These are phyloP conservation scores for Lasiosphaeris hirsuta DNA, from an alignment of 495 filamentous ascomycete genomes.

Conservation along the genomic window DNA sequence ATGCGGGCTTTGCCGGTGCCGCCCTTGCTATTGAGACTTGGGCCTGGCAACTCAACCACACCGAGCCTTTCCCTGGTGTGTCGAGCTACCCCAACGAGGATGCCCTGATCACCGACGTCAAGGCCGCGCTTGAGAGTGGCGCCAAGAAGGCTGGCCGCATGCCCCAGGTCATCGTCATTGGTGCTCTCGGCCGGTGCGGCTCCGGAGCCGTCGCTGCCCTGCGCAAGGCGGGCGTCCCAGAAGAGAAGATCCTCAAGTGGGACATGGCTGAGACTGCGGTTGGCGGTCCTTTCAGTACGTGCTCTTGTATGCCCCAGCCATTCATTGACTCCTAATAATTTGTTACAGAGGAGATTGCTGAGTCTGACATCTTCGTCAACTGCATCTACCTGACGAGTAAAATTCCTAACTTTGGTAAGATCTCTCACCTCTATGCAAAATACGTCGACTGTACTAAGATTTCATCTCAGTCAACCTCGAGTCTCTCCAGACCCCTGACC, in stretches of 20 bases:
- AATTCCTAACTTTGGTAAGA: constrained; percentile 34
- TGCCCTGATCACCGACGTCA: constrained; percentile 68
- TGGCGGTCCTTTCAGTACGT: constrained; percentile 71
- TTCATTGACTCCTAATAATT: constrained; percentile 7
- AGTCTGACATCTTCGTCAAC: constrained; percentile 81
- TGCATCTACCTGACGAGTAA: constrained; percentile 75
- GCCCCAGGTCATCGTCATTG: constrained; percentile 59
- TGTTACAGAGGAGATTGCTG: constrained; percentile 64
- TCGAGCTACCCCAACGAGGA: constrained; percentile 73
- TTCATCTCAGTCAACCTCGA: constrained; percentile 54
- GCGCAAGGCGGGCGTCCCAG: constrained; percentile 68
- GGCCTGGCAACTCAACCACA: constrained; percentile 80
- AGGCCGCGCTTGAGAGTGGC: constrained; percentile 65
- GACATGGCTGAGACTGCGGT: constrained; percentile 85
- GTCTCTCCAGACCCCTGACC: constrained; percentile 61
- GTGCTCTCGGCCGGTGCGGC: constrained; percentile 80
- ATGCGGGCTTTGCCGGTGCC: constrained; percentile 77
- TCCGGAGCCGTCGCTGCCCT: constrained; percentile 79
- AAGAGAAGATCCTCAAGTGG: constrained; percentile 79
- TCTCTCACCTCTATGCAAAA: not conserved
- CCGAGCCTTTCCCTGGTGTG: constrained; percentile 63
- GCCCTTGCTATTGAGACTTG: constrained; percentile 82
- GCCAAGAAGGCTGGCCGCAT: constrained; percentile 59
- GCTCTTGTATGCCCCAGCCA: not conserved
- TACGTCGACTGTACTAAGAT: not conserved